A percentile compares a stretch with the other conserved stretches of the same genome.
phyloP scores from a whole-genome alignment of 306 rosid species.

The Pyrus communis region DNA sequence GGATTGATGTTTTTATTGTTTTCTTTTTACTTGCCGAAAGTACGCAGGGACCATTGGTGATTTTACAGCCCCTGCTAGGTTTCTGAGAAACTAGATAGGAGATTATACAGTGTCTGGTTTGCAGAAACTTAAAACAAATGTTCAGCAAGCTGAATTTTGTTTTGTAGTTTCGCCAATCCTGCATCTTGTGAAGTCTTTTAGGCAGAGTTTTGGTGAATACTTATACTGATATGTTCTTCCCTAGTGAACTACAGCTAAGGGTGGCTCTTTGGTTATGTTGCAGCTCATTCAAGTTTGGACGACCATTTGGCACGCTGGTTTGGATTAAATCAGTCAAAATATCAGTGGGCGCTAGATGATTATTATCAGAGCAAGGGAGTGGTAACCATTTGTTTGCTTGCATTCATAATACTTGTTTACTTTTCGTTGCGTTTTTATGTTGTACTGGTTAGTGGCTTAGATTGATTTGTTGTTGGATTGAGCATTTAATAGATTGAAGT shows the following conservation, averaged over 20 bases:
- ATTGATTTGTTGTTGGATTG: background rate
- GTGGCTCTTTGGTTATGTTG: constrained; percentile 4
- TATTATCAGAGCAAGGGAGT: constrained; percentile 84
- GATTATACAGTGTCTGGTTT: background rate
- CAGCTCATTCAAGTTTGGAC: constrained; percentile 95
- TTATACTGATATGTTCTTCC: background rate
- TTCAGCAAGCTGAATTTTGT: background rate
- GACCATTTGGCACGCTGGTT: constrained; percentile 99
- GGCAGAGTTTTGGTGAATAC: background rate
- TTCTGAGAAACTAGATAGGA: background rate
- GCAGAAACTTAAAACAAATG: background rate
- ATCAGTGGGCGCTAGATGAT: constrained; percentile 98
- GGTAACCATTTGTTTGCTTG: constrained; percentile 46
- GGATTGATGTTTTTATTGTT: background rate
- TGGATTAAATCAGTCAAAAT: constrained; percentile 93
- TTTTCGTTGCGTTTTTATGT: background rate
- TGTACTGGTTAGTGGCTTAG: background rate
- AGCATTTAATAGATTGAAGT: background rate
- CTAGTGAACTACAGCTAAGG: background rate
- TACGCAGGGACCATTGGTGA: background rate
- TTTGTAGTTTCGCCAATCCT: background rate
- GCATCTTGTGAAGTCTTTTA: background rate
- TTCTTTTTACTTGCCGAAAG: background rate
- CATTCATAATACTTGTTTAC: background rate
- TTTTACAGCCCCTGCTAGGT: background rate